Conservation (phyloP, 257 asterid genomes). For the Echites panduratus region DNA sequence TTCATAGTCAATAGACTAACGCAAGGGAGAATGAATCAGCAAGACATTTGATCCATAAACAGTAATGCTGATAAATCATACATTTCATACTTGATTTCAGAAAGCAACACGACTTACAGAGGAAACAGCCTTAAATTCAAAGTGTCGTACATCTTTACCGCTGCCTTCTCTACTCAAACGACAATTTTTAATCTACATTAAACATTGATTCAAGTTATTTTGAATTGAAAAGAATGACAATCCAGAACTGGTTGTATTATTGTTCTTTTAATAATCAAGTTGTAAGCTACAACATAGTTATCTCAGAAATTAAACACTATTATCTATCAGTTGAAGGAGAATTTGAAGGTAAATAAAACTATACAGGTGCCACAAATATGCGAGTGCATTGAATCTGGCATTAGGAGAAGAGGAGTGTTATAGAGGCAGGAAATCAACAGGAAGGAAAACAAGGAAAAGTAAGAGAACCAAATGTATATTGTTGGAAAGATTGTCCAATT, state of each 20-base stretch:
- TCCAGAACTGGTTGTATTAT: not conserved
- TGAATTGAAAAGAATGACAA: too few relatives aligned
- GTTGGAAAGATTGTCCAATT: too few relatives aligned
- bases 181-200: slow-evolving; percentile 47
- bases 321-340: not conserved
- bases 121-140: slow-evolving; percentile 90
- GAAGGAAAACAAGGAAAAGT: too few relatives aligned
- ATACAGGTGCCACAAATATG: not conserved
- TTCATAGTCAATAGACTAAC: slow-evolving; percentile 67
- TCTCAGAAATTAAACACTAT: not conserved
- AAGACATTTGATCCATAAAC: slow-evolving; percentile 1
- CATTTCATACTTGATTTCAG: slow-evolving; percentile 3
- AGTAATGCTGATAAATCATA: slow-evolving; percentile 5
- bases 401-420: not conserved
- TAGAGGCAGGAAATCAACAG: too few relatives aligned
- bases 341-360: not conserved
- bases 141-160: slow-evolving; percentile 79
- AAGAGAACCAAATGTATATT: too few relatives aligned
- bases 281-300: not conserved
- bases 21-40: slow-evolving; percentile 7
- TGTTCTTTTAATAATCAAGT: not conserved
- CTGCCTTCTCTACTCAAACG: slow-evolving; percentile 45
- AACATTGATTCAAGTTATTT: not conserved
- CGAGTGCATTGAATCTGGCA: not conserved
- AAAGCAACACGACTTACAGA: slow-evolving; percentile 54